Conservation (phyloP, 2,329 filamentous ascomycete genomes). For the Stemphylium vesicarium region DNA sequence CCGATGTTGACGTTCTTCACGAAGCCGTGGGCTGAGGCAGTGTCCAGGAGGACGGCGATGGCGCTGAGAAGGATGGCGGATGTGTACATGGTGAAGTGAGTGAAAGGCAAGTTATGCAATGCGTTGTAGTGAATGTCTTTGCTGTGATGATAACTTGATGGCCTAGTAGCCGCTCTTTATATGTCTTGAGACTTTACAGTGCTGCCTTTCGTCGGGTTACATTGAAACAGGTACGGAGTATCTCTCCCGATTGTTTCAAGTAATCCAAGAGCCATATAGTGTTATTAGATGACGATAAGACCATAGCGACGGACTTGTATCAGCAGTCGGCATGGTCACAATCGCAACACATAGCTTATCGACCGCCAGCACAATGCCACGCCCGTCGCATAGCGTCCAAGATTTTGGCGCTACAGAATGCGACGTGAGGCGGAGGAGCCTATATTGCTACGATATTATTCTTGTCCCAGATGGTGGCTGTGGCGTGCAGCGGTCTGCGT, state of each 20-base stretch:
- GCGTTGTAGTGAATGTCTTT: not conserved
- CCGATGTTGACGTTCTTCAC: conserved; percentile 34
- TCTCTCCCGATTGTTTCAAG: not conserved
- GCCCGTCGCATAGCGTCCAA: conserved; percentile 7
- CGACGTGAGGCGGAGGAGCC: conserved; percentile 5
- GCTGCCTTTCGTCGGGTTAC: not conserved
- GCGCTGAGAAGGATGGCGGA: conserved; percentile 27
- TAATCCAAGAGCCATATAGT: conserved; percentile 8
- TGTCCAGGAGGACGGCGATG: conserved; percentile 28
- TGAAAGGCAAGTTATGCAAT: not conserved
- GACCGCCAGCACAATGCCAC: conserved; percentile 5
- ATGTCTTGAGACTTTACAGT: not conserved
- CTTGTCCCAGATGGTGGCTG: conserved; percentile 3
- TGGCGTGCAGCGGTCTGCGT: not conserved
- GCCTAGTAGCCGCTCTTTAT: conserved; percentile 6
- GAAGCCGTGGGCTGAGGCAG: conserved; percentile 39
- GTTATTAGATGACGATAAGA: conserved; percentile 10
- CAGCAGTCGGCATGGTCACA: conserved; percentile 10
- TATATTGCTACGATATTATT: conserved; percentile 26
- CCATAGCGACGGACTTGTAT: not conserved
- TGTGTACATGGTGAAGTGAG: conserved; percentile 21
- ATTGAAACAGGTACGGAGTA: conserved; percentile 1
- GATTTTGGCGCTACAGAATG: not conserved
- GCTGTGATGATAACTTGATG: not conserved
- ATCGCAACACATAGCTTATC: conserved; percentile 5